Evolutionary conservation across 2,329 filamentous ascomycete species (phyloP).

Genomic region (Cytospora leucostoma): DNA sequence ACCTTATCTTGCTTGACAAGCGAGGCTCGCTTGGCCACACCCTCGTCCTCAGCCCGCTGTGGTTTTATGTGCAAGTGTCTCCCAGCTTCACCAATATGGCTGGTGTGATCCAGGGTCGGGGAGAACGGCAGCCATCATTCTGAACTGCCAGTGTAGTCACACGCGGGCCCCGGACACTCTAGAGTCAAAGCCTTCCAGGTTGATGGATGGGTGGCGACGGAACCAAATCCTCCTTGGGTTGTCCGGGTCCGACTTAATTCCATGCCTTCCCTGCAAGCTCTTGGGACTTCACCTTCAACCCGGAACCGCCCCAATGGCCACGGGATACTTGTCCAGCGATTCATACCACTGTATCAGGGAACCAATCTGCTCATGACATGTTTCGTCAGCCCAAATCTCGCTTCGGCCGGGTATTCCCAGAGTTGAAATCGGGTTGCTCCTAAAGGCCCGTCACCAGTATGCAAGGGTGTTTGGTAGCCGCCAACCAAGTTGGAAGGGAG

Average conservation of each 20-base stretch:
- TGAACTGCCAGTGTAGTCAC: background rate
- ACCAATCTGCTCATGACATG: slow-evolving; percentile 31
- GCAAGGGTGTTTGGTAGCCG: background rate
- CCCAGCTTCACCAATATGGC: background rate
- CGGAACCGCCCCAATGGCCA: slow-evolving; percentile 28
- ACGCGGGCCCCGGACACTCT: background rate
- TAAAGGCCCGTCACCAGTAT: background rate
- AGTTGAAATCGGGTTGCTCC: background rate
- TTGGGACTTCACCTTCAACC: background rate
- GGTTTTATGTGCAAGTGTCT: background rate
- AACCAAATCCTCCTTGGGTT: background rate
- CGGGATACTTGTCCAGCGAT: slow-evolving; percentile 38
- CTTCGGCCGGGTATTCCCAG: background rate
- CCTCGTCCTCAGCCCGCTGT: background rate
- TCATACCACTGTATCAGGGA: slow-evolving; percentile 39
- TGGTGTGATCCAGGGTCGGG: background rate
- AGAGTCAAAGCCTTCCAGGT: background rate
- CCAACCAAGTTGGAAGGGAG: background rate
- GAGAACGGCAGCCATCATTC: background rate
- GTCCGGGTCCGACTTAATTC: background rate
- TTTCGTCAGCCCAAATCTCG: slow-evolving; percentile 8
- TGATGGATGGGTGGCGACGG: background rate
- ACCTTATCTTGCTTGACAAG: slow-evolving; percentile 12
- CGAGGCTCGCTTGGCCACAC: slow-evolving; percentile 1
- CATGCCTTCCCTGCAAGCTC: background rate